Conservation (phyloP, 176 grass and related monocot genomes). For the Bolboschoenus planiculmis region DNA sequence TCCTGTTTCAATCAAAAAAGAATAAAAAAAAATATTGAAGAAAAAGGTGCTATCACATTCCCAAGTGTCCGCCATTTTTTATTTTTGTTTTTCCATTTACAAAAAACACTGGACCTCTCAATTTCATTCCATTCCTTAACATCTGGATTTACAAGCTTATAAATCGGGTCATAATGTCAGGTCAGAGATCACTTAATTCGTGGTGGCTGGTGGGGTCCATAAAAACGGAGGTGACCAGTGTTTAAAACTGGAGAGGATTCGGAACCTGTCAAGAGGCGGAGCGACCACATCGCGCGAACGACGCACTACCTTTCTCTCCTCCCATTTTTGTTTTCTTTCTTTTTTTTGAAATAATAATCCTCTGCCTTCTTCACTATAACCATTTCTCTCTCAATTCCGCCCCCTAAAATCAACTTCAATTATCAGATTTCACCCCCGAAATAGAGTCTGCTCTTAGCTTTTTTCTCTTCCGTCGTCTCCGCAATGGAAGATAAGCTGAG, state of each 20-base stretch:
- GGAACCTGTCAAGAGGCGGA: neutral
- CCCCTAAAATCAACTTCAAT: neutral
- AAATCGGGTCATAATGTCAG: neutral
- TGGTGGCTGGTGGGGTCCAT: neutral
- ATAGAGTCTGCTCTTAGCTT: neutral
- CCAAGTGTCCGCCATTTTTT: slow-evolving; percentile 6
- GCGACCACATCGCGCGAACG: slow-evolving; percentile 15
- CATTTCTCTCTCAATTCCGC: neutral
- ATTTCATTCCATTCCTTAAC: neutral
- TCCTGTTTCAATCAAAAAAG: neutral
- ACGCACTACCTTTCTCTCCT: slow-evolving; percentile 17
- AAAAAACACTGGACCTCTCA: neutral
- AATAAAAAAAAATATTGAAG: neutral
- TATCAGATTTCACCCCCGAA: neutral
- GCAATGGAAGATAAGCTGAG: slow-evolving; percentile 19
- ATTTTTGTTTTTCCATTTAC: neutral
- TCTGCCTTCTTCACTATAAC: slow-evolving; percentile 9
- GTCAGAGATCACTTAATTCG: neutral
- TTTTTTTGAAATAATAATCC: neutral
- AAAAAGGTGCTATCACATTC: neutral
- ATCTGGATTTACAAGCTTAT: neutral
- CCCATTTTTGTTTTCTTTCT: neutral
- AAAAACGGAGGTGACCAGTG: neutral
- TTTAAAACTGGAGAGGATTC: neutral
- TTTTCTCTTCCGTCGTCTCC: neutral